Conservation (phyloP, 2,329 filamentous ascomycete species). For the Fusarium liriodendri region DNA sequence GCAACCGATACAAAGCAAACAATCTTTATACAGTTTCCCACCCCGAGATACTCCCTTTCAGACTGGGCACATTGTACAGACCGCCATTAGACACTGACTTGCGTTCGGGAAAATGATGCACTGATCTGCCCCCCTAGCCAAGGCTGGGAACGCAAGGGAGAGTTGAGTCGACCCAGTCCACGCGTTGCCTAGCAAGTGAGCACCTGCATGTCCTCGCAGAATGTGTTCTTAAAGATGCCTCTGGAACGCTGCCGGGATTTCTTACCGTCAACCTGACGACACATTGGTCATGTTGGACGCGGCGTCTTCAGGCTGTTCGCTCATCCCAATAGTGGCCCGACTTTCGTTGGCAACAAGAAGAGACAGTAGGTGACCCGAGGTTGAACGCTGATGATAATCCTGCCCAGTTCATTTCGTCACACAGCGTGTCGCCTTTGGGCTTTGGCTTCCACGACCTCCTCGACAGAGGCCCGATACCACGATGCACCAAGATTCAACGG, state of each 20-base stretch:
- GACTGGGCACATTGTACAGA: neutral
- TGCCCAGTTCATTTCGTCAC: neutral
- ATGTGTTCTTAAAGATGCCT: conserved; percentile 1
- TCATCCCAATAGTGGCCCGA: neutral
- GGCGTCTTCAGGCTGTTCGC: neutral
- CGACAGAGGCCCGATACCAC: neutral
- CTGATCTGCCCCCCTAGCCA: neutral
- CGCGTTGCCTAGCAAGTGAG: neutral
- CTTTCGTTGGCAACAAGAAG: neutral
- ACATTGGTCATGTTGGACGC: neutral
- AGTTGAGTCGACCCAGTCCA: neutral
- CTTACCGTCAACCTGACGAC: neutral
- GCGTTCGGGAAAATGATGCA: neutral
- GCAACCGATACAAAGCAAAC: neutral
- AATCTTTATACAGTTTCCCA: neutral
- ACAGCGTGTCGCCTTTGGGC: neutral
- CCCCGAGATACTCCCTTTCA: neutral
- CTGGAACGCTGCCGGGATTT: neutral
- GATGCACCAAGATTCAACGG: neutral
- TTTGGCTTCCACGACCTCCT: neutral
- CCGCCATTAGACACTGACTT: neutral
- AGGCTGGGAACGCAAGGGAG: conserved; percentile 22
- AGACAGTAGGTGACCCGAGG: neutral
- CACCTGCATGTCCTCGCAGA: neutral
- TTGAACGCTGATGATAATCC: neutral